These are phyloP conservation scores for Entomortierella lignicola DNA, from an alignment of 192 early-diverging fungal species.

Conservation along the genomic window DNA sequence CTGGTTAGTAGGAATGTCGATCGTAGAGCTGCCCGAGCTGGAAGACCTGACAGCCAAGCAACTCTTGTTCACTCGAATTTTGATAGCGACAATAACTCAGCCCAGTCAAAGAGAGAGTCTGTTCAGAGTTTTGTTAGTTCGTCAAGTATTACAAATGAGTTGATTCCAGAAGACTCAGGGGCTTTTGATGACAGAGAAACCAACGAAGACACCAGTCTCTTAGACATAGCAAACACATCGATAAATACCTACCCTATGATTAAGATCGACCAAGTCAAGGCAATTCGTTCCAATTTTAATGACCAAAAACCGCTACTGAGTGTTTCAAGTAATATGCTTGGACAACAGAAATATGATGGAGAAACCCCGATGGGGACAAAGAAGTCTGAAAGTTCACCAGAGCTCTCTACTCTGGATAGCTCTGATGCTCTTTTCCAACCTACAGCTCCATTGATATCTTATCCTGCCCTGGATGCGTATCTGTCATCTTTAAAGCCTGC, in stretches of 20 bases:
- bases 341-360: conserved; percentile 23
- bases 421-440: conserved; percentile 39
- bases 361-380: conserved; percentile 41
- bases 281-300: not conserved
- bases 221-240: not conserved
- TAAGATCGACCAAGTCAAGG: not conserved
- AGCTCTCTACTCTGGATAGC: conserved; percentile 23
- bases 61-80: conserved; percentile 8
- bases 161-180: conserved; percentile 14
- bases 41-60: not conserved
- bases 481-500: conserved; percentile 33
- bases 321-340: not conserved
- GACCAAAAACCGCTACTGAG: not conserved
- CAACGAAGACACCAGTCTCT: conserved; percentile 19
- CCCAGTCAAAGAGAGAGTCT: conserved; percentile 17
- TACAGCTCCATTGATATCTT: conserved; percentile 30
- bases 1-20: not conserved
- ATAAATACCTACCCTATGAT: not conserved
- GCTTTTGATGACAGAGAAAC: conserved; percentile 20
- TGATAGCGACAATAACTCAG: not conserved
- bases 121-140: conserved; percentile 18
- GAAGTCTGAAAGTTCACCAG: conserved; percentile 18
- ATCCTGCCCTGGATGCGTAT: conserved; percentile 45
- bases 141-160: conserved; percentile 14
- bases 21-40: not conserved